Evolutionary conservation across 257 asterid species (phyloP).

Genomic region (Osmanthus fragrans): DNA sequence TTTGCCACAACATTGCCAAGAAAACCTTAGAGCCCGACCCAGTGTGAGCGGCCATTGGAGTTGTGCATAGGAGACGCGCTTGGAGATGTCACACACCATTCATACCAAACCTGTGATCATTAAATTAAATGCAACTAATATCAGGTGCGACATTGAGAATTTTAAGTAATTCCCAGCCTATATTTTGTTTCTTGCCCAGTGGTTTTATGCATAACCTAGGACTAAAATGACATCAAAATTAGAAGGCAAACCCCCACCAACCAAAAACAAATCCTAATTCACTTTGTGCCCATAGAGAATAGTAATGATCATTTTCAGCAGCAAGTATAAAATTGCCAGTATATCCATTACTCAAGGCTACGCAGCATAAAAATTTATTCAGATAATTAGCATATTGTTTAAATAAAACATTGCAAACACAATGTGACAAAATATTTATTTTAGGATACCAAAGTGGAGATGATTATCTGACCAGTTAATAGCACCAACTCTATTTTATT

Average conservation of each 20-base stretch:
- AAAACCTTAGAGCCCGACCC: constrained; percentile 75
- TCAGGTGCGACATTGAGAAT: neutral
- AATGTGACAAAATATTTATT: too few relatives aligned
- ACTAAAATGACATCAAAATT: neutral
- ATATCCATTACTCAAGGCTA: too few relatives aligned
- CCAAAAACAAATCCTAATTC: neutral
- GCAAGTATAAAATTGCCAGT: too few relatives aligned
- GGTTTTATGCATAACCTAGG: neutral
- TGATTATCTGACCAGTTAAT: neutral
- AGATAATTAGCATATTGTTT: too few relatives aligned
- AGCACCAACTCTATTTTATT: neutral
- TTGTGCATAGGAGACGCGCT: constrained; percentile 76
- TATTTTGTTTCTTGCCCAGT: neutral
- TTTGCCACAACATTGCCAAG: neutral
- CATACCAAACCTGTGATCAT: constrained; percentile 82
- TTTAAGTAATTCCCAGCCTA: neutral
- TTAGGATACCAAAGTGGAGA: neutral
- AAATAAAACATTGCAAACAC: too few relatives aligned
- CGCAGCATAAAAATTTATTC: too few relatives aligned
- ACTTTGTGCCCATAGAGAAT: too few relatives aligned
- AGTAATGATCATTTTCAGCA: too few relatives aligned
- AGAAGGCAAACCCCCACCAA: neutral
- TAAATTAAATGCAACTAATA: neutral
- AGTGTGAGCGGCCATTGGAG: constrained; percentile 87
- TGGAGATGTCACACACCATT: constrained; percentile 87